Evolutionary conservation across 192 early-diverging fungal genomes (phyloP), one percentile per base, ranked within the genome.

Genomic region (Neocallimastix lanati): DNA sequence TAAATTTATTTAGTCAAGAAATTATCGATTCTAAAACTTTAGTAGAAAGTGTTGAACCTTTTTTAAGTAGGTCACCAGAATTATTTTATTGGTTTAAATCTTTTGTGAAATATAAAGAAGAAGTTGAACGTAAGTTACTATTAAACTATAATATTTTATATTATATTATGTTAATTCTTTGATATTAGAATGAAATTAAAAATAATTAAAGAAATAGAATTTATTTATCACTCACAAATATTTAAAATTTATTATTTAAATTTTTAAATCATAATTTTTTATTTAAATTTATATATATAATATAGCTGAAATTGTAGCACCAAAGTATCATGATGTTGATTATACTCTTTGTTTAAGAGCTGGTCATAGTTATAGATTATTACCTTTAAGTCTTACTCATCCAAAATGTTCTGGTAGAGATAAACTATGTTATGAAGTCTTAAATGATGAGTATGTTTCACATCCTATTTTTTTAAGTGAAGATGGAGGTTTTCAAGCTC

Each of bases 401-500:
- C 81, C 88, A 29, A 86, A 87, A 28, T 98, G 96, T 83, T 94
- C 94, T 29, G 98, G 98, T 12, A 91, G 95, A n/a, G 98, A 99
- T 79, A 92, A 92, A 28, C 83, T 98, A 82, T 91, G 92, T 85
- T 91, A 88, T 78, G 96, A 98, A 82, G 96, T 99, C 2, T 84
- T 99, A n/a, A 98, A 98, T 83, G 96, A 98, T 87, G 91, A 93
- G 30, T 99, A 93, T 89, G 93, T 95, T 16, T 96, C 95, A 0
- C 95, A 96, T 83, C 96, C 96, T 11, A 93, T 93, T 40, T 96
- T 92, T 90, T 87, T 92, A 15, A 94, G 93, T 77, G 98, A 98
- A 83, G 97, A 94, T 58, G 91, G 88, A 27, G 94, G 94, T 40
- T 97, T 98, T 83, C 88, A 92, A 76, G 88, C 93, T 58, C 94